Conservation (phyloP, 2,329 filamentous ascomycete genomes). For the Fulvia fulva region DNA sequence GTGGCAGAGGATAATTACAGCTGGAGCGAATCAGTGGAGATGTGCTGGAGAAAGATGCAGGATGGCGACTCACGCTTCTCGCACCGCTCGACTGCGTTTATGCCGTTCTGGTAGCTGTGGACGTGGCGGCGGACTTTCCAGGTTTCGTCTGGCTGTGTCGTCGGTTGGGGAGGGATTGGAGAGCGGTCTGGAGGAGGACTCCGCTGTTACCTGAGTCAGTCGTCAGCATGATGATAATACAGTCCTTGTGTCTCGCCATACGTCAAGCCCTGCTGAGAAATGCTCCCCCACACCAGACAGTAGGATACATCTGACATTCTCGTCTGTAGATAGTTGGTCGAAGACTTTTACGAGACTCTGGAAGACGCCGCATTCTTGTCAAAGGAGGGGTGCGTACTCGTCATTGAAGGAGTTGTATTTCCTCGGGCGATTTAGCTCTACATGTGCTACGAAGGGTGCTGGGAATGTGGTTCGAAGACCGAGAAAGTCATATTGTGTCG, state of each 20-base stretch:
- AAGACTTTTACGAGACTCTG: conserved; percentile 72
- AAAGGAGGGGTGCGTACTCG: conserved; percentile 3
- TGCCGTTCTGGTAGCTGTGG: conserved; percentile 71
- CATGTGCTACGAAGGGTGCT: conserved; percentile 69
- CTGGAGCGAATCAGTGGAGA: background rate
- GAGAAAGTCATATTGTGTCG: background rate
- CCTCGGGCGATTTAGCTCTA: conserved; percentile 80
- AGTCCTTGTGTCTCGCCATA: background rate
- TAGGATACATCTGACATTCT: conserved; percentile 69
- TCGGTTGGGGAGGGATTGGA: conserved; percentile 7
- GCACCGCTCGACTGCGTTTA: conserved; percentile 73
- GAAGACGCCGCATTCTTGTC: conserved; percentile 66
- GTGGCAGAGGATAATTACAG: conserved; percentile 75
- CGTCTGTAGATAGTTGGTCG: conserved; percentile 64
- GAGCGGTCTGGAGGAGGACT: conserved; percentile 8
- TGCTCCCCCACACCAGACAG: conserved; percentile 77
- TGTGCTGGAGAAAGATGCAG: background rate
- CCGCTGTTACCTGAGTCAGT: conserved; percentile 43
- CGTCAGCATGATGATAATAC: background rate
- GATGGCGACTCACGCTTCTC: conserved; percentile 58
- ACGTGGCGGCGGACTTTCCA: conserved; percentile 60
- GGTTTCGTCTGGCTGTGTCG: conserved; percentile 17
- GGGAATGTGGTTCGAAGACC: conserved; percentile 60
- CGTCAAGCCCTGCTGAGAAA: conserved; percentile 79
- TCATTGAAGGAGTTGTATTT: conserved; percentile 81